Evolutionary conservation across 768 basidiomycete species (phyloP), one percentile per base, ranked within the genome.

Genomic region (Chlorophyllum brunneum): DNA sequence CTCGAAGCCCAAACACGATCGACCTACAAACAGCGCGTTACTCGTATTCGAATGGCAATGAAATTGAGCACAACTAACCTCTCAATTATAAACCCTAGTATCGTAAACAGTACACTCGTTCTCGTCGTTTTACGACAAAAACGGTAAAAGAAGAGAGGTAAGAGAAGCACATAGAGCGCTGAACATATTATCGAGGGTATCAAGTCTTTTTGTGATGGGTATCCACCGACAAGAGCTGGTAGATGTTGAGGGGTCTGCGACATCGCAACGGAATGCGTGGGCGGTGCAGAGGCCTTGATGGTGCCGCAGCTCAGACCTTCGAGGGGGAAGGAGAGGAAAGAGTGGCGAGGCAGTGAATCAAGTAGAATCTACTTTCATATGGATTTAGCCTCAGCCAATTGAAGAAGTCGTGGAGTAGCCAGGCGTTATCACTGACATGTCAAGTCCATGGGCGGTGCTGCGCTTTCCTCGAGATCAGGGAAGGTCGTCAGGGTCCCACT

Each of bases 1-100:
- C 59, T 27, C 65, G 62, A 20, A 66, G 55, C 10, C 56, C 56
- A 51, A 62, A 65, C 3, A 60, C 5, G 13, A 63, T 51, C 5
- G 49, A 40, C 44, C 65, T 66, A 41, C 24, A 43, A 22, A 42
- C n/a, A 26, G 37, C 24, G 15, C n/a, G 37, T 50, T 31, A 31
- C 13, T 36, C 15, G 8, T 16, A 34, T 18, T 29, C 13, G 20
- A 37, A 13, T 29, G 31, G 22, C 22, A 26, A 8, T 30, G 24
- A 13, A 5, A 23, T 8, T 22, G 4, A n/a, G 31, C 8, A 3
- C 13, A 11, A 52, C 56, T 24, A 7, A 63, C 62, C 62, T 54
- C 49, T 62, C 61, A 6, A 56, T 34, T 2, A 54, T 54, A 31
- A 59, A 54, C 8, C 22, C 38, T 18, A 45, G 37, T 3, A 52